These are phyloP conservation scores for Xylariaceae sp. DNA, from an alignment of 2,329 filamentous ascomycete species.

Conservation along the genomic window DNA sequence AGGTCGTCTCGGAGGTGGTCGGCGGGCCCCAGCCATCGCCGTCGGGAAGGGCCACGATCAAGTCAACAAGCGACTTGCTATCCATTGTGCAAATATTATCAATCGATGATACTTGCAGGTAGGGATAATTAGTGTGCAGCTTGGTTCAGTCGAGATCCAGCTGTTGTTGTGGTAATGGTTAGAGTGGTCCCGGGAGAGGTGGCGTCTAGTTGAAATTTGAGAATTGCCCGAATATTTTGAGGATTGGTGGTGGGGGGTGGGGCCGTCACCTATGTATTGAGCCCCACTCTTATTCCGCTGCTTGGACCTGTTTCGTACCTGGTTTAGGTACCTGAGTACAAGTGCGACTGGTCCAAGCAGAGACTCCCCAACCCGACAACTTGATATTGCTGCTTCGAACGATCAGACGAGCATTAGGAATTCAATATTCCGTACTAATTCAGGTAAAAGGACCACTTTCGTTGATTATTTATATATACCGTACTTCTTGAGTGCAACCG, in stretches of 20 bases:
- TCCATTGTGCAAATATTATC: constrained; percentile 22
- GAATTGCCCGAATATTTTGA: constrained; percentile 27
- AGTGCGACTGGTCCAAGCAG: too few species aligned
- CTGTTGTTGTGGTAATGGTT: constrained; percentile 10
- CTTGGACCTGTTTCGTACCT: neutral
- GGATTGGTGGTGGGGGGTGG: constrained; percentile 33
- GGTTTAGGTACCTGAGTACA: neutral
- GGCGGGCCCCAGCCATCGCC: constrained; percentile 85
- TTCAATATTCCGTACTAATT: too few species aligned
- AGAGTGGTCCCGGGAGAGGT: constrained; percentile 7
- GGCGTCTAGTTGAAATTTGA: constrained; percentile 27
- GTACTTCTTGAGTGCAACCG: too few species aligned
- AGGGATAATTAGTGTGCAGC: neutral
- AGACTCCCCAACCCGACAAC: too few species aligned
- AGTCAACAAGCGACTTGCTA: constrained; percentile 41
- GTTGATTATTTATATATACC: too few species aligned
- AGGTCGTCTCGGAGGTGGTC: constrained; percentile 75
- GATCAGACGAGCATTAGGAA: too few species aligned
- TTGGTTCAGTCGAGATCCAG: constrained; percentile 2
- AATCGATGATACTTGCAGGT: neutral
- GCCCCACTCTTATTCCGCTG: neutral
- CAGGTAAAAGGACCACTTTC: too few species aligned
- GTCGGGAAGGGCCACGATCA: constrained; percentile 66
- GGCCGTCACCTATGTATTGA: constrained; percentile 5
- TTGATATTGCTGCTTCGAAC: too few species aligned